Evolutionary conservation across 2,329 filamentous ascomycete genomes (phyloP).

Genomic region (Diplodia scrobiculata): DNA sequence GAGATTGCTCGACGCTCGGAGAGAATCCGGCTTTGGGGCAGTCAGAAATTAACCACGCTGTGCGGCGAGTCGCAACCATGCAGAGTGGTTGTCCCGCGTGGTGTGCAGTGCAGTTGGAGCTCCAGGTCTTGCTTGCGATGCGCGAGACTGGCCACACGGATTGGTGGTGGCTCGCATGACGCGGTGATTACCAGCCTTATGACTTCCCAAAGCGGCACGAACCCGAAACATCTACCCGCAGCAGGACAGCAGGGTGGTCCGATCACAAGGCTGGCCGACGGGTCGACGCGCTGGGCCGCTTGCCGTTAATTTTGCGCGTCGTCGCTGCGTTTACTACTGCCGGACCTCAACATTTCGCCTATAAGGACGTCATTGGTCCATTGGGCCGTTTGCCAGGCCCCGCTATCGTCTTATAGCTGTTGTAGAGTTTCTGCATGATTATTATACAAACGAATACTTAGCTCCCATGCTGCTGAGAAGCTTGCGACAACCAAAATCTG

Average conservation of each 20-base stretch:
- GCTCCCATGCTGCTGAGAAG: too few relatives aligned
- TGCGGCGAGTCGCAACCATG: constrained; percentile 6
- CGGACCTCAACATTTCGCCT: background rate
- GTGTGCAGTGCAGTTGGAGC: constrained; percentile 1
- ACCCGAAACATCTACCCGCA: constrained; percentile 9
- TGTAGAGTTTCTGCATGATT: too few relatives aligned
- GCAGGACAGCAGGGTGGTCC: constrained; percentile 11
- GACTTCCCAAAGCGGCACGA: constrained; percentile 7
- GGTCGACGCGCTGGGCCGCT: constrained; percentile 10
- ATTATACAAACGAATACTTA: too few relatives aligned
- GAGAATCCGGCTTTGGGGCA: background rate
- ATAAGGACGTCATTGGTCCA: too few relatives aligned
- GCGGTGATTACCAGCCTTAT: constrained; percentile 13
- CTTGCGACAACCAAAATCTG: too few relatives aligned
- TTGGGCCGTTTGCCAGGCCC: too few relatives aligned
- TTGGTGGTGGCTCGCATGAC: background rate
- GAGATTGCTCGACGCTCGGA: constrained; percentile 18
- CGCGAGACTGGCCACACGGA: background rate
- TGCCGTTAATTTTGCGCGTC: background rate
- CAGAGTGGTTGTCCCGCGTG: constrained; percentile 2
- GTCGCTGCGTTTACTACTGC: background rate
- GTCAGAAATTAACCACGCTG: background rate
- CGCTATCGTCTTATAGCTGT: too few relatives aligned
- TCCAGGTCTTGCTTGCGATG: background rate
- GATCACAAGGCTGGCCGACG: constrained; percentile 13